phyloP scores from a whole-genome alignment of 139 green algal genomes.

The Coelastrella sp. region DNA sequence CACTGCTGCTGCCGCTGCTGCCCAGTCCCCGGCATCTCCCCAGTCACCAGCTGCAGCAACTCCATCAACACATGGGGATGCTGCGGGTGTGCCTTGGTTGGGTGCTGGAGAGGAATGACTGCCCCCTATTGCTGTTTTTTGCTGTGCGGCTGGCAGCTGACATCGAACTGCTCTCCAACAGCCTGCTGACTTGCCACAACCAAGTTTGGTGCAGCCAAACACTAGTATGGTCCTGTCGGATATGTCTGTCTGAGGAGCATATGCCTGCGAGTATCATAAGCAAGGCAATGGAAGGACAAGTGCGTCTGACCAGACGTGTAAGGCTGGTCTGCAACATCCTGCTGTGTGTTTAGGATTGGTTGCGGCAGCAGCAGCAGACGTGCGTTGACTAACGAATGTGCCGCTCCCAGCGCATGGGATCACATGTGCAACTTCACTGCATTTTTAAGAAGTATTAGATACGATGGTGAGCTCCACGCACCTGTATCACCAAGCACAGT shows the following conservation, averaged over 20 bases:
- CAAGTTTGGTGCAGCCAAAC: slow-evolving; percentile 55
- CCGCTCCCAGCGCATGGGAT: too few species aligned
- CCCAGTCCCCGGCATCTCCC: background rate
- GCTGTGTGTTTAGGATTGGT: too few species aligned
- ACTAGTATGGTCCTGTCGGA: slow-evolving; percentile 56
- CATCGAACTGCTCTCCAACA: slow-evolving; percentile 66
- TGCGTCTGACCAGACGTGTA: too few species aligned
- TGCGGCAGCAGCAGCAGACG: too few species aligned
- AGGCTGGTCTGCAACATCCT: too few species aligned
- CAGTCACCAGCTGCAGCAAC: slow-evolving; percentile 34
- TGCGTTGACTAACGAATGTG: too few species aligned
- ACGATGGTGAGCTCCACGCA: background rate
- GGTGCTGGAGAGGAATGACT: too few species aligned
- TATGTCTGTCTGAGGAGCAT: slow-evolving; percentile 39
- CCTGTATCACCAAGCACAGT: slow-evolving; percentile 69
- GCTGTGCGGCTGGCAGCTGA: slow-evolving; percentile 40
- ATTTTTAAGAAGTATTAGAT: too few species aligned
- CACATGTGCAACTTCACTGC: too few species aligned
- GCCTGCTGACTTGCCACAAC: slow-evolving; percentile 56
- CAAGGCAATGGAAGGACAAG: too few species aligned
- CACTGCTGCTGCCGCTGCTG: background rate
- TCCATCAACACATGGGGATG: slow-evolving; percentile 18
- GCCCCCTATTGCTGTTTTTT: slow-evolving; percentile 18
- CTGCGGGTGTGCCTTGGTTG: background rate
- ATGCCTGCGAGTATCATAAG: slow-evolving; percentile 51